Base-by-base conservation (phyloP, 306 rosid genomes). In the Citrullus amarus region DNA sequence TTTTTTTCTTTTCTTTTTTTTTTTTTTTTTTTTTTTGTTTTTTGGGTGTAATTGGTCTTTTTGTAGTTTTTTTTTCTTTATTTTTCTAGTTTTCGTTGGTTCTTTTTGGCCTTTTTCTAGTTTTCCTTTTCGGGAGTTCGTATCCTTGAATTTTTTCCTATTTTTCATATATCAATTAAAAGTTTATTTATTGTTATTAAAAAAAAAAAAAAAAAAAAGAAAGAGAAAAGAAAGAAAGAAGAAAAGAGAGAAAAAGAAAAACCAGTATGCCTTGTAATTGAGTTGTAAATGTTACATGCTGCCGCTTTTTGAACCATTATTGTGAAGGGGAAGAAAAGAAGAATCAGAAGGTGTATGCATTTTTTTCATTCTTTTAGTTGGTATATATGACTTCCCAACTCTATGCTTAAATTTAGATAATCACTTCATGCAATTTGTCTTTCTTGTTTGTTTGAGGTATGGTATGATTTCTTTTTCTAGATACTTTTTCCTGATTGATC, bases 391-490 rank as follows among this genome's bases (percentile, higher is more conserved):
- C 68, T 28, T 32, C 28, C 67, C 67, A 60, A 60, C 67, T 11
- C 25, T 14, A 30, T 63, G 36, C 43, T 63, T 63, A 34, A 36
- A 48, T 15, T 66, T 18, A 68, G 41, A 68, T 41, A 41, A n/a
- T 68, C 53, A 67, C 10, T 36, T 38, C 4, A n/a, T 71, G 20
- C 58, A 71, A 43, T 10, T 71, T 48, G 48, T 14, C 16, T 72
- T 28, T 25, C 30, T 73, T 58, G 1, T 46, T 39, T 38, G 28
- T 25, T 56, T 72, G 59, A 75, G 20, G 8, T 82, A 41, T 80
- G 54, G 8, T 82, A 41, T 80, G 54, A 75, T 67, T 81, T 67
- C 46, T 16, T 82, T 76, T 50, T 38, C 76, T 67, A 75, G 70
- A 70, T 57, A 56, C 61, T 57, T 78, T 82, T 78, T 73, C 73